Base-by-base conservation (phyloP, 176 grass and related monocot species). In the Eragrostis nindensis region DNA sequence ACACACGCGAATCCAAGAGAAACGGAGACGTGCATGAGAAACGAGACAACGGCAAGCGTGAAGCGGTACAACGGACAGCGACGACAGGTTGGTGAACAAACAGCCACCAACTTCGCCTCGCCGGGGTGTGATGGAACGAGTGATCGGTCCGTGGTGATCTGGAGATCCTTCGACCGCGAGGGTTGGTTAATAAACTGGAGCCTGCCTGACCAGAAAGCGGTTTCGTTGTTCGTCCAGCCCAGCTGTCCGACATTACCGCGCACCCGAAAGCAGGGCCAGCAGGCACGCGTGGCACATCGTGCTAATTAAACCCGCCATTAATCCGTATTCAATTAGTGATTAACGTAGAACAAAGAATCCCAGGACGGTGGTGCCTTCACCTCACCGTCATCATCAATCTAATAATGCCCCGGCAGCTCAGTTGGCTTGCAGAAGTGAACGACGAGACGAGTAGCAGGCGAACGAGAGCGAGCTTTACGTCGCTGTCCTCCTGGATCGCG, bases 261-360 rank as follows among this genome's bases (percentile, higher is more conserved):
- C 57, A 84, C 73, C 81, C 62, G 75, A 88, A 88, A 80, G 86
- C n/a, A 60, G 56, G n/a, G n/a, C n/a, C n/a, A n/a, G n/a, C n/a
- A 30, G 39, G 12, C 74, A 21, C 40, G 80, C 77, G 68, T 74
- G 47, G 18, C 26, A 7, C 75, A 69, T 84, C 81, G 86, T 84
- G 86, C 81, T 74, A 36, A 52, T n/a, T n/a, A n/a, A n/a, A 70
- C 52, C 71, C 62, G 41, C 66, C 29, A 67, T 26, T 17, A 41
- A 44, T 22, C 36, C 27, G 18, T 27, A 22, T n/a, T 38, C n/a
- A 18, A 18, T 26, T 12, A 60, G 26, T 24, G 5, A 53, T 26
- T 72, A 53, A 17, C 27, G 25, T 62, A 19, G 52, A 79, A 21
- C 30, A 62, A 75, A 52, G 75, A 32, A 79, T 68, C 42, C 56